Conservation (phyloP, 768 basidiomycete species). For the Thelephora aurantiotincta region DNA sequence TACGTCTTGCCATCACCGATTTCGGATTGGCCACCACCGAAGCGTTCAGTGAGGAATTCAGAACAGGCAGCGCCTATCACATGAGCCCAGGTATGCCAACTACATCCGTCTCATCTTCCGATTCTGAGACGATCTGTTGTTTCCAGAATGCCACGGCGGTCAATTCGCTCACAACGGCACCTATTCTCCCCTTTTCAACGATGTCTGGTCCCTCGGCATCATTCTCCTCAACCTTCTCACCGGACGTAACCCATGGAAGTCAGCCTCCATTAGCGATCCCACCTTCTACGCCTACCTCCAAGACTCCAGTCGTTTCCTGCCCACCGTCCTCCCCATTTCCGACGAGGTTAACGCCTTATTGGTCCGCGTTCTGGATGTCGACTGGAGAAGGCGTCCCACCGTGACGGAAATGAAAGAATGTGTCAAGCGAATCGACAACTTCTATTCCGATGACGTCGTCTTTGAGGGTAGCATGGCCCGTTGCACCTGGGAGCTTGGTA, state of each 20-base stretch:
- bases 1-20: conserved; percentile 77
- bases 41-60: conserved; percentile 71
- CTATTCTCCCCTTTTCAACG: conserved; percentile 83
- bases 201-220: conserved; percentile 94
- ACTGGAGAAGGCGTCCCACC: conserved; percentile 21
- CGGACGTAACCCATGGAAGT: conserved; percentile 93
- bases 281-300: conserved; percentile 82
- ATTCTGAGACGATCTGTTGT: conserved; percentile 14
- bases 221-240: conserved; percentile 93
- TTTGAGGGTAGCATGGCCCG: conserved; percentile 74
- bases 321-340: conserved; percentile 27
- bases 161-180: conserved; percentile 43
- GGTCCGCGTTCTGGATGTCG: conserved; percentile 18
- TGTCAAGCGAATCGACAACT: conserved; percentile 41
- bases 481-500: conserved; percentile 64
- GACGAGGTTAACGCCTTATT: conserved; percentile 21
- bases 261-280: conserved; percentile 67
- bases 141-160: conserved; percentile 77
- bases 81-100: conserved; percentile 76
- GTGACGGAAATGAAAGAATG: conserved; percentile 37
- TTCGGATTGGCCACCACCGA: conserved; percentile 92
- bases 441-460: conserved; percentile 62
- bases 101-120: conserved; percentile 3
- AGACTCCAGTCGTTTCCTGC: conserved; percentile 69
- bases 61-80: conserved; percentile 96